These are phyloP conservation scores for Tripterygium wilfordii DNA, from an alignment of 177 flowering plant genomes.

Conservation along the genomic window DNA sequence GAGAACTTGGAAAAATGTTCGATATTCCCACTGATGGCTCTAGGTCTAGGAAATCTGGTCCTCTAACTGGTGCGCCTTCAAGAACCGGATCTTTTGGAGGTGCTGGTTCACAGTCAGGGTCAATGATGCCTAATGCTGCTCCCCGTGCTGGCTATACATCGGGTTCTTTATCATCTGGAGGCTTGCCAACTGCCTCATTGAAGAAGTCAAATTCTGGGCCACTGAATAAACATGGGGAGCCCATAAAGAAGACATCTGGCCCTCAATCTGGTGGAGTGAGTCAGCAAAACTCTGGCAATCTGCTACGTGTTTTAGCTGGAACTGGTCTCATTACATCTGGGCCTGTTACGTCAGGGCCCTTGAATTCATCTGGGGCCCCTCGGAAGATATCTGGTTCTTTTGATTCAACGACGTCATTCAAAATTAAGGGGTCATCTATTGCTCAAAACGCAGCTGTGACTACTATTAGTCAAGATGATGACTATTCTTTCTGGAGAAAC, in stretches of 20 bases:
- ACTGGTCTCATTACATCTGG: conserved; percentile 94
- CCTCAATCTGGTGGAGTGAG: conserved; percentile 84
- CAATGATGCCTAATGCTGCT: conserved; percentile 49
- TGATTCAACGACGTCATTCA: conserved; percentile 64
- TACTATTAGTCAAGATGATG: conserved; percentile 62
- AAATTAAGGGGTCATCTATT: conserved; percentile 43
- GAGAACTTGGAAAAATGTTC: conserved; percentile 95
- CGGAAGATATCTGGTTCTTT: conserved; percentile 78
- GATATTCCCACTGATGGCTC: conserved; percentile 76
- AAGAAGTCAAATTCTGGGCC: conserved; percentile 92
- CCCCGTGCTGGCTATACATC: conserved; percentile 47
- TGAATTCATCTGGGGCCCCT: conserved; percentile 87
- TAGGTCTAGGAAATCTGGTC: conserved; percentile 84
- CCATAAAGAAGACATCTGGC: conserved; percentile 82
- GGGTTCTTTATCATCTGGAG: conserved; percentile 52
- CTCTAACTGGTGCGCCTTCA: conserved; percentile 60
- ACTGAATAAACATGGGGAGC: conserved; percentile 77
- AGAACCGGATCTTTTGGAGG: conserved; percentile 91
- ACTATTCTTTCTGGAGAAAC: conserved; percentile 62
- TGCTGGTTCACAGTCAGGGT: conserved; percentile 73
- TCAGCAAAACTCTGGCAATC: conserved; percentile 89
- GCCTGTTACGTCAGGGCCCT: conserved; percentile 81
- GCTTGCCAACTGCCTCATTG: conserved; percentile 40
- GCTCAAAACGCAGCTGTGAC: conserved; percentile 78
- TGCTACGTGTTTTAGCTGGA: conserved; percentile 74